Percentiles rank a stretch among this genome's conserved stretches.
These are phyloP conservation scores for Nicotiana knightiana DNA, from an alignment of 257 asterid species.

Conservation along the genomic window DNA sequence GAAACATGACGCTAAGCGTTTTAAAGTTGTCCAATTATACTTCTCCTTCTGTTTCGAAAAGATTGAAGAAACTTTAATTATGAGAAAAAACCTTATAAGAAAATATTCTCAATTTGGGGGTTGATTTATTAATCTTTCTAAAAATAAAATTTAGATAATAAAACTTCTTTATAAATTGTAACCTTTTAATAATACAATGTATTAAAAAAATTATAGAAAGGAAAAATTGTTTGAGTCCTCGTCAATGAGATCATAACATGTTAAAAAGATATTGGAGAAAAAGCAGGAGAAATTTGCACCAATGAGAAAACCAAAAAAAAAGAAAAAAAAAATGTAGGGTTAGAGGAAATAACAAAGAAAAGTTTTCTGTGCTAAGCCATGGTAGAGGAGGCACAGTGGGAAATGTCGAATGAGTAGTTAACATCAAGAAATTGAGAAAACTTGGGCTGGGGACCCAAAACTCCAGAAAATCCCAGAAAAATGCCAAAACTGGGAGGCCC, in stretches of 20 bases:
- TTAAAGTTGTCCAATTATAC: neutral
- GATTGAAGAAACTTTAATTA: neutral
- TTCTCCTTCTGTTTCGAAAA: neutral
- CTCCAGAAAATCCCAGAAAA: neutral
- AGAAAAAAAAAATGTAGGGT: no score
- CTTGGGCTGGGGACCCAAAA: neutral
- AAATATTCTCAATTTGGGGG: neutral
- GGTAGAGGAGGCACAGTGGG: neutral
- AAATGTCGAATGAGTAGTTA: conserved; percentile 1
- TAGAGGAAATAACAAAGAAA: neutral
- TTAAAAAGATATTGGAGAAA: neutral
- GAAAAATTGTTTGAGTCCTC: neutral
- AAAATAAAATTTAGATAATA: neutral
- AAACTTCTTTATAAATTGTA: neutral
- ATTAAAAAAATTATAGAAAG: neutral
- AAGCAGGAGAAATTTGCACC: neutral
- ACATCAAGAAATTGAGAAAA: neutral
- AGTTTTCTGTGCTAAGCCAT: neutral
- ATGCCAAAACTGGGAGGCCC: neutral
- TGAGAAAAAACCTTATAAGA: neutral
- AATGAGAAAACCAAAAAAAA: neutral
- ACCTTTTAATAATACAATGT: neutral
- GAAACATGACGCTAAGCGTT: neutral
- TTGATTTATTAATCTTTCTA: neutral
- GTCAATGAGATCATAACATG: neutral